Evolutionary conservation across 2,329 filamentous ascomycete genomes (phyloP).

Genomic region (Penicillium sp.): DNA sequence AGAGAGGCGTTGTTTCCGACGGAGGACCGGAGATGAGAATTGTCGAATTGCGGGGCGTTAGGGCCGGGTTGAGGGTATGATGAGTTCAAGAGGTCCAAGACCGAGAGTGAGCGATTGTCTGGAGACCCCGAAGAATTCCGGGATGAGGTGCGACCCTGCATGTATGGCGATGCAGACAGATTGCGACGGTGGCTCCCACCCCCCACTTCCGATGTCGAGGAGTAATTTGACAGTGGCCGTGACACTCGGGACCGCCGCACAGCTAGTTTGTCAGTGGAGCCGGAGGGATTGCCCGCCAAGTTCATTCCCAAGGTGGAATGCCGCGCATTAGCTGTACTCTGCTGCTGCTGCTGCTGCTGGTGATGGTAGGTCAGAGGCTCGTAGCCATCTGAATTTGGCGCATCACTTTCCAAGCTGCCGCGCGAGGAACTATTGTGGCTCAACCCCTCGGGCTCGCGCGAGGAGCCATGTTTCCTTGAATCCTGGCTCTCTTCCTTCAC

Average conservation of each 20-base stretch:
- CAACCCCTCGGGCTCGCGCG: constrained; percentile 29
- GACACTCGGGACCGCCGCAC: constrained; percentile 53
- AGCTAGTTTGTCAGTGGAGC: constrained; percentile 64
- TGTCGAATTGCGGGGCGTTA: constrained; percentile 69
- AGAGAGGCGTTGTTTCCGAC: constrained; percentile 90
- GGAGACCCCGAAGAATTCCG: constrained; percentile 56
- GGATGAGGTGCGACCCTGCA: constrained; percentile 53
- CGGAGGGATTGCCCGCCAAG: constrained; percentile 51
- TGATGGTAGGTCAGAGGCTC: constrained; percentile 57
- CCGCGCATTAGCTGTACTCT: constrained; percentile 34
- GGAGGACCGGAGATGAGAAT: constrained; percentile 73
- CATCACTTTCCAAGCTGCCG: constrained; percentile 40
- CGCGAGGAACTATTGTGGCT: constrained; percentile 38
- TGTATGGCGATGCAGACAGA: constrained; percentile 54
- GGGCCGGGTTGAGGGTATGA: constrained; percentile 80
- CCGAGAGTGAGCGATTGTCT: constrained; percentile 60
- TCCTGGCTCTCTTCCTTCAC: constrained; percentile 25
- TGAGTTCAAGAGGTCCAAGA: constrained; percentile 63
- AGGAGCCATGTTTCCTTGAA: constrained; percentile 24
- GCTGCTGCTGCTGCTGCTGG: constrained; percentile 49
- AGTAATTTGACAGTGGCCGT: constrained; percentile 76
- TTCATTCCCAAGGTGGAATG: constrained; percentile 34
- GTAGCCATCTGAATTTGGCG: constrained; percentile 39
- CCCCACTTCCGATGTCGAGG: constrained; percentile 64
- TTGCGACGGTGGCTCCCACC: constrained; percentile 63